Conservation (phyloP, 768 basidiomycete genomes). For the Serendipita sp. region DNA sequence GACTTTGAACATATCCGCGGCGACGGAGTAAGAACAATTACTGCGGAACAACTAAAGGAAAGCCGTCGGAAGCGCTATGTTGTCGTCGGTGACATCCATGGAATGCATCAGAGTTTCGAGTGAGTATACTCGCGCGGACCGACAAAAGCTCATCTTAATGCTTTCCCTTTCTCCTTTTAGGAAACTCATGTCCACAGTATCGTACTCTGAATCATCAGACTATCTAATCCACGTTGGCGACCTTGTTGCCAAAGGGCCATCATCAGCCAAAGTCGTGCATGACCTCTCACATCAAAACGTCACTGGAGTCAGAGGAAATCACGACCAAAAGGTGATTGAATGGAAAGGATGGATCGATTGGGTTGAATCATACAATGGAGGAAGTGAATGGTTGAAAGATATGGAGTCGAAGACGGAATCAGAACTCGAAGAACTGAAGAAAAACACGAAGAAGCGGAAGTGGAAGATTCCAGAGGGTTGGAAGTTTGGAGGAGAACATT, state of each 20-base stretch:
- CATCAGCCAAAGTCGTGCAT: constrained; percentile 44
- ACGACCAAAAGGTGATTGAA: constrained; percentile 81
- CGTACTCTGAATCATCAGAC: constrained; percentile 45
- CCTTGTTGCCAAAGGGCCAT: constrained; percentile 51
- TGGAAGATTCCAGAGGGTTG: constrained; percentile 44
- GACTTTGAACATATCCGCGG: neutral
- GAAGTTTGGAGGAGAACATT: constrained; percentile 63
- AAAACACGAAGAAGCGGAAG: constrained; percentile 21
- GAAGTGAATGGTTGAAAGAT: constrained; percentile 39
- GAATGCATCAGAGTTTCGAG: constrained; percentile 53
- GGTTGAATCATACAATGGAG: constrained; percentile 33
- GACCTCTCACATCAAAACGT: constrained; percentile 49
- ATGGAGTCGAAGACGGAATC: constrained; percentile 24
- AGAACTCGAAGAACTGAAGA: constrained; percentile 26
- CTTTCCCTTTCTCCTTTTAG: constrained; percentile 21
- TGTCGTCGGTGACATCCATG: constrained; percentile 79
- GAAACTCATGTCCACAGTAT: constrained; percentile 40
- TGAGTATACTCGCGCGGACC: constrained; percentile 21
- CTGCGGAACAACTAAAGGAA: constrained; percentile 13
- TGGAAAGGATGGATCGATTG: constrained; percentile 81
- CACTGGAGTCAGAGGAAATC: constrained; percentile 80
- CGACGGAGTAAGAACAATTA: constrained; percentile 11
- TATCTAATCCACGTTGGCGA: constrained; percentile 74
- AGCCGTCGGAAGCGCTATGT: constrained; percentile 34
- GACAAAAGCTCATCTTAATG: neutral